phyloP scores from a whole-genome alignment of 2,329 filamentous ascomycete genomes.

The Teratosphaeria nubilosa region DNA sequence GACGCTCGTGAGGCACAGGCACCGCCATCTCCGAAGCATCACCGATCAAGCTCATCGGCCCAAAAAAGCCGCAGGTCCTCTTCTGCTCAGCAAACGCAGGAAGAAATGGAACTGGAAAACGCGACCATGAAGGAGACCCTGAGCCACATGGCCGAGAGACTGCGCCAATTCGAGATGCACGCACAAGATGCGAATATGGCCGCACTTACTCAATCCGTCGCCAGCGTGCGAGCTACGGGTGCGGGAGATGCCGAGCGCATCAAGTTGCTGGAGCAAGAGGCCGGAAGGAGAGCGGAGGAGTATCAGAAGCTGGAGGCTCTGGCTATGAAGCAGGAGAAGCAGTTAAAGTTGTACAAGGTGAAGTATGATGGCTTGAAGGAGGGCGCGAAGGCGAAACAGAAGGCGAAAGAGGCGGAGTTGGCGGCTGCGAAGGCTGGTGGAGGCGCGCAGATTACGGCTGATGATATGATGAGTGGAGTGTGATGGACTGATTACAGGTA shows the following conservation, averaged over 20 bases:
- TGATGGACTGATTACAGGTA: neutral
- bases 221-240: slow-evolving; percentile 32
- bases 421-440: neutral
- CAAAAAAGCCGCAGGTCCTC: slow-evolving; percentile 34
- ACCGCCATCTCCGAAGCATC: slow-evolving; percentile 30
- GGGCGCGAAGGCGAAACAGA: slow-evolving; percentile 34
- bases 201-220: slow-evolving; percentile 72
- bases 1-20: slow-evolving; percentile 64
- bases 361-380: slow-evolving; percentile 62
- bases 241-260: slow-evolving; percentile 22
- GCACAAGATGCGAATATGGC: slow-evolving; percentile 66
- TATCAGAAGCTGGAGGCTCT: slow-evolving; percentile 51
- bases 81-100: slow-evolving; percentile 43
- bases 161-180: slow-evolving; percentile 89
- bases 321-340: slow-evolving; percentile 51
- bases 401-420: slow-evolving; percentile 1
- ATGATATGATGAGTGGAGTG: neutral
- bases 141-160: slow-evolving; percentile 72
- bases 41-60: slow-evolving; percentile 30
- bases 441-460: neutral
- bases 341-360: slow-evolving; percentile 56
- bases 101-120: slow-evolving; percentile 86
- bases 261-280: slow-evolving; percentile 50
- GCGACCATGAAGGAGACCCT: slow-evolving; percentile 72
- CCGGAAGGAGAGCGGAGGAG: slow-evolving; percentile 47